phyloP scores from a whole-genome alignment of 352 stramenopile genomes.

The Phytophthora pluvialis region DNA sequence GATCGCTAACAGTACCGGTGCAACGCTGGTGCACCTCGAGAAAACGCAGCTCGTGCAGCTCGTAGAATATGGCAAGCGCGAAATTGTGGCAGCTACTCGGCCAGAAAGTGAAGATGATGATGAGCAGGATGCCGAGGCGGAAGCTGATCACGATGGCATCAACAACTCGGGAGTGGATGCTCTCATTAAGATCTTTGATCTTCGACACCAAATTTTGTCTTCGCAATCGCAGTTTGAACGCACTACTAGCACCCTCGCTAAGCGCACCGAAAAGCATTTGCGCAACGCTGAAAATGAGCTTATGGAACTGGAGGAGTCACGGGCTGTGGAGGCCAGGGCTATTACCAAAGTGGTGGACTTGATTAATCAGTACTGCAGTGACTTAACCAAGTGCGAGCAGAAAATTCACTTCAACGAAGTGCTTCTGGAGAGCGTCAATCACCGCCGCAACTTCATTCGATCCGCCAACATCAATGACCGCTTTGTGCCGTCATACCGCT shows the following conservation, averaged over 20 bases:
- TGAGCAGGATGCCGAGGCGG: conserved; percentile 24
- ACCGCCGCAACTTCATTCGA: conserved; percentile 71
- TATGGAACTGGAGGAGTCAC: conserved; percentile 66
- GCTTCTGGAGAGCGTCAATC: conserved; percentile 68
- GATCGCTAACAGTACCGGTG: conserved; percentile 76
- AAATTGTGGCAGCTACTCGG: conserved; percentile 49
- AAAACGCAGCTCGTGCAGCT: conserved; percentile 72
- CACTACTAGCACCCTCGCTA: conserved; percentile 55
- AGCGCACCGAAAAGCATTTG: conserved; percentile 64
- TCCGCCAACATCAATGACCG: conserved; percentile 64
- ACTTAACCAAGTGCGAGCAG: conserved; percentile 59
- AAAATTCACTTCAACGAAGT: conserved; percentile 63
- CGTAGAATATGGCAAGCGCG: conserved; percentile 60
- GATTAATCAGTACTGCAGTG: conserved; percentile 61
- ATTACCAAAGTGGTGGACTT: conserved; percentile 58
- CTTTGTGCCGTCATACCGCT: conserved; percentile 75
- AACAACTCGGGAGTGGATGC: conserved; percentile 68
- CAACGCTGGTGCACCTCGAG: conserved; percentile 76
- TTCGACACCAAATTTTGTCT: conserved; percentile 77
- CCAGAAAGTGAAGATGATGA: conserved; percentile 35
- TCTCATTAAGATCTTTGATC: conserved; percentile 74
- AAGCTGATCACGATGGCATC: conserved; percentile 20
- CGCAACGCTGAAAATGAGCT: conserved; percentile 59
- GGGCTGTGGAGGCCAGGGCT: conserved; percentile 44
- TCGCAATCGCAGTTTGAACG: conserved; percentile 72